phyloP scores from a whole-genome alignment of 768 basidiomycete species.

The Kwoniella bestiolae region DNA sequence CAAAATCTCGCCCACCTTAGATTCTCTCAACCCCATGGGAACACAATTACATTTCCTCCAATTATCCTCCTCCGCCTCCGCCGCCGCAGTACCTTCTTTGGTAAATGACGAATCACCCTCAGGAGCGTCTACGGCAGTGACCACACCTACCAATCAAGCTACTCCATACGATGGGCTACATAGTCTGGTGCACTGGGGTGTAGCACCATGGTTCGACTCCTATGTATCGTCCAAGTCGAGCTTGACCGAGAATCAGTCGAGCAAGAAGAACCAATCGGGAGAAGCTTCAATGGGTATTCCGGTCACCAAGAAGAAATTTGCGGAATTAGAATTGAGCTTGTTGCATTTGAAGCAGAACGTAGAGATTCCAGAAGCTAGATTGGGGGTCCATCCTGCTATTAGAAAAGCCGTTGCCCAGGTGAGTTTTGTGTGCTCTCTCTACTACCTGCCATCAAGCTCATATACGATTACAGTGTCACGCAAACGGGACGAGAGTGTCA shows the following conservation, averaged over 20 bases:
- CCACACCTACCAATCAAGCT: slow-evolving; percentile 39
- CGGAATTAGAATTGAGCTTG: slow-evolving; percentile 90
- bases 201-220: slow-evolving; percentile 98
- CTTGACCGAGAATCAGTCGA: slow-evolving; percentile 63
- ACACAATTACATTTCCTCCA: slow-evolving; percentile 89
- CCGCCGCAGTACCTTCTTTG: slow-evolving; percentile 17
- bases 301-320: slow-evolving; percentile 99
- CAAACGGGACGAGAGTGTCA: slow-evolving; percentile 62
- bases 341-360: slow-evolving; percentile 98
- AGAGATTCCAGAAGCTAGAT: slow-evolving; percentile 95
- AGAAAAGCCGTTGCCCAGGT: slow-evolving; percentile 77
- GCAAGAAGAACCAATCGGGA: slow-evolving; percentile 14
- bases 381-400: slow-evolving; percentile 87
- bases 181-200: slow-evolving; percentile 89
- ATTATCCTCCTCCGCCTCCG: slow-evolving; percentile 62
- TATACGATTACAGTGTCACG: slow-evolving; percentile 46
- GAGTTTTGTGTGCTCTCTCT: slow-evolving; percentile 1
- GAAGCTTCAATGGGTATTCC: slow-evolving; percentile 69
- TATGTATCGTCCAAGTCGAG: slow-evolving; percentile 81
- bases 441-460: background rate
- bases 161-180: slow-evolving; percentile 91
- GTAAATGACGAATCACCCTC: slow-evolving; percentile 34
- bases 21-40: slow-evolving; percentile 76
- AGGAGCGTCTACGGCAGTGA: slow-evolving; percentile 38
- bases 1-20: slow-evolving; percentile 83